These are phyloP conservation scores for Pythium volutum DNA, from an alignment of 352 stramenopile genomes.

Conservation along the genomic window DNA sequence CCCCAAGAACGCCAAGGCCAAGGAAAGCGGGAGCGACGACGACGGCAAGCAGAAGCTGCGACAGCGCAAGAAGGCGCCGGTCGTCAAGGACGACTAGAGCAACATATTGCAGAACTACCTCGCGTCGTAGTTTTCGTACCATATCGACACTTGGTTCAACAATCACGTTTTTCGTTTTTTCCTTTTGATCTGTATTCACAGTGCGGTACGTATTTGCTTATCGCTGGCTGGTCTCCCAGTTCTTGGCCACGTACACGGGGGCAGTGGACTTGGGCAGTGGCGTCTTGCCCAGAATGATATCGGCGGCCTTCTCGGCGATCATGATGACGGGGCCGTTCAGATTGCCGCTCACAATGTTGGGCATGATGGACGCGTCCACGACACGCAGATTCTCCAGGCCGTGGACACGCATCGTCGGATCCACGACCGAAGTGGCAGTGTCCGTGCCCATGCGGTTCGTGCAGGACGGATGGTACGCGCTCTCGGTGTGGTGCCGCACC, in stretches of 20 bases:
- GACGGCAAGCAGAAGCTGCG: constrained; percentile 49
- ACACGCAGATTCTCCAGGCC: constrained; percentile 87
- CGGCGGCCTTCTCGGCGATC: constrained; percentile 91
- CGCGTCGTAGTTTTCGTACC: not conserved
- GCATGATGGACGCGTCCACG: constrained; percentile 93
- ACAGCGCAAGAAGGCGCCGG: constrained; percentile 78
- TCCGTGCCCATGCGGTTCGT: constrained; percentile 87
- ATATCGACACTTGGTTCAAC: not conserved
- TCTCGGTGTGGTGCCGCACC: constrained; percentile 82
- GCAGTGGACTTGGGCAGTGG: constrained; percentile 70
- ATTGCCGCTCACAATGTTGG: constrained; percentile 93
- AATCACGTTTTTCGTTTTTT: constrained; percentile 4
- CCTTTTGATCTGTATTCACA: not conserved
- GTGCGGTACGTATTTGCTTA: constrained; percentile 28
- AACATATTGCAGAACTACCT: not conserved
- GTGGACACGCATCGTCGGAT: constrained; percentile 82
- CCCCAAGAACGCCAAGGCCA: constrained; percentile 30
- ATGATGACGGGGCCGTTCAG: constrained; percentile 93
- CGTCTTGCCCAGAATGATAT: constrained; percentile 86
- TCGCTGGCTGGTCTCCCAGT: constrained; percentile 74
- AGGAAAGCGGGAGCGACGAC: constrained; percentile 21
- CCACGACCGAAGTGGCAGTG: constrained; percentile 82
- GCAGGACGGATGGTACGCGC: constrained; percentile 88
- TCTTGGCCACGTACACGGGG: constrained; percentile 63
- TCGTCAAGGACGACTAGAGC: constrained; percentile 51